Evolutionary conservation across 768 basidiomycete genomes (phyloP).

Genomic region (Leccinum aurantiacum): DNA sequence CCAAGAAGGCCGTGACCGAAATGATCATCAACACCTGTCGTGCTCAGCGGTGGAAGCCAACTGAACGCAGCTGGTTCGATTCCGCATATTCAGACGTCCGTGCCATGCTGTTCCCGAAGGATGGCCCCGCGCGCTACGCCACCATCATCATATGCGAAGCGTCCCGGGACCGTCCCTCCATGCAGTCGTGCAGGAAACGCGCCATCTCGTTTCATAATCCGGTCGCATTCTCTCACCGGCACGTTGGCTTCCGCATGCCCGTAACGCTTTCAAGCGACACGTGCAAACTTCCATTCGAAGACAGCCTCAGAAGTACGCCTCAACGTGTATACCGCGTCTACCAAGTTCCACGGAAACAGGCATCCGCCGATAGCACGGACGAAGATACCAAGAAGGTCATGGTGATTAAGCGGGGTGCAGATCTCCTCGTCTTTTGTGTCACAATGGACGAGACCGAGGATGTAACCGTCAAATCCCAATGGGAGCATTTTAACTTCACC

Average conservation of each 20-base stretch:
- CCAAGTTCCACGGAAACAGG: slow-evolving; percentile 17
- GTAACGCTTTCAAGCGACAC: slow-evolving; percentile 18
- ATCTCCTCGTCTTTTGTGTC: slow-evolving; percentile 29
- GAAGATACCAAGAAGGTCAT: slow-evolving; percentile 9
- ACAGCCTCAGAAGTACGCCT: slow-evolving; percentile 5
- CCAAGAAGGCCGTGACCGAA: slow-evolving; percentile 21
- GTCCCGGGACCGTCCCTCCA: not conserved
- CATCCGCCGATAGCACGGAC: not conserved
- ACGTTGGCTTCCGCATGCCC: slow-evolving; percentile 25
- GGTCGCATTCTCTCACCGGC: slow-evolving; percentile 13
- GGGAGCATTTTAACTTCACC: slow-evolving; percentile 27
- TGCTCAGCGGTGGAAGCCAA: slow-evolving; percentile 28
- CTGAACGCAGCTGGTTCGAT: slow-evolving; percentile 28
- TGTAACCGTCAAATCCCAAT: slow-evolving; percentile 18
- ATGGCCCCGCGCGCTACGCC: slow-evolving; percentile 6
- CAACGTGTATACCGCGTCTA: slow-evolving; percentile 22
- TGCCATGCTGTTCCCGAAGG: slow-evolving; percentile 21
- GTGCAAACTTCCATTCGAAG: slow-evolving; percentile 25
- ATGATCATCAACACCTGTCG: slow-evolving; percentile 24
- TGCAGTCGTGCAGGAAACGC: slow-evolving; percentile 14
- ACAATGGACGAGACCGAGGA: slow-evolving; percentile 2
- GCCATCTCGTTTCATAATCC: slow-evolving; percentile 27
- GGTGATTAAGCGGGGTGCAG: slow-evolving; percentile 23
- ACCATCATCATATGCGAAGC: slow-evolving; percentile 29
- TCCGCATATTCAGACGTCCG: slow-evolving; percentile 29